phyloP scores from a whole-genome alignment of 2,329 filamentous ascomycete genomes.

The Epichloe festucae region DNA sequence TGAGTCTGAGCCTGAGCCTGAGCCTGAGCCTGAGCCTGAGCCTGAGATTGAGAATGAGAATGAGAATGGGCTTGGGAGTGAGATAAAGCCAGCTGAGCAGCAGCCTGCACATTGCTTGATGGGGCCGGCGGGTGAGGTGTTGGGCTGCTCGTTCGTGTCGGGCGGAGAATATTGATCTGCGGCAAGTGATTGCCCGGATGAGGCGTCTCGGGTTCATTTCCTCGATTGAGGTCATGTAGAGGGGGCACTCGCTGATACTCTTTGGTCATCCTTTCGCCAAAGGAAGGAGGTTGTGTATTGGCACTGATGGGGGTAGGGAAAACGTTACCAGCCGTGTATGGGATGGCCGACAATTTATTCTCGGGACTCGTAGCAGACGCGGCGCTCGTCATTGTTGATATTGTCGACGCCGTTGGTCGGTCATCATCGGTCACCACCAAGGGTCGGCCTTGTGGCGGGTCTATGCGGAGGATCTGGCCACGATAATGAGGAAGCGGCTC shows the following conservation, averaged over 20 bases:
- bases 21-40: conserved; percentile 36
- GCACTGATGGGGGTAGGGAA: conserved; percentile 53
- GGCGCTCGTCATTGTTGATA: conserved; percentile 42
- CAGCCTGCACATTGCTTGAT: conserved; percentile 32
- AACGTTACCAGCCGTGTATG: conserved; percentile 40
- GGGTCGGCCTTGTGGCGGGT: conserved; percentile 46
- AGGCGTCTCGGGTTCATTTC: conserved; percentile 39
- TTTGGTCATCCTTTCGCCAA: conserved; percentile 37
- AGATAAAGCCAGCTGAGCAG: conserved; percentile 46
- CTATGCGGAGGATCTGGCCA: conserved; percentile 47
- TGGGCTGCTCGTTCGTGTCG: conserved; percentile 36
- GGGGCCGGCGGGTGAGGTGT: conserved; percentile 25
- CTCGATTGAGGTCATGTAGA: conserved; percentile 42
- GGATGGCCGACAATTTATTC: conserved; percentile 47
- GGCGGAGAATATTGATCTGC: conserved; percentile 43
- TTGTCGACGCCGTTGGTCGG: conserved; percentile 43
- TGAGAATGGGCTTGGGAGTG: conserved; percentile 38
- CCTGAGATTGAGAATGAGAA: conserved; percentile 35
- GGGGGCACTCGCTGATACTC: conserved; percentile 50
- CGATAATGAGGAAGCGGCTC: conserved; percentile 48
- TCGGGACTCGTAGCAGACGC: conserved; percentile 46
- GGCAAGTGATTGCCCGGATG: conserved; percentile 39
- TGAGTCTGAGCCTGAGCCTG: neutral
- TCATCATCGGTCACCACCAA: conserved; percentile 42
- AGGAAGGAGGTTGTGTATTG: conserved; percentile 29